Conservation (phyloP, 2,329 filamentous ascomycete species). For the Xylariaceae sp. region DNA sequence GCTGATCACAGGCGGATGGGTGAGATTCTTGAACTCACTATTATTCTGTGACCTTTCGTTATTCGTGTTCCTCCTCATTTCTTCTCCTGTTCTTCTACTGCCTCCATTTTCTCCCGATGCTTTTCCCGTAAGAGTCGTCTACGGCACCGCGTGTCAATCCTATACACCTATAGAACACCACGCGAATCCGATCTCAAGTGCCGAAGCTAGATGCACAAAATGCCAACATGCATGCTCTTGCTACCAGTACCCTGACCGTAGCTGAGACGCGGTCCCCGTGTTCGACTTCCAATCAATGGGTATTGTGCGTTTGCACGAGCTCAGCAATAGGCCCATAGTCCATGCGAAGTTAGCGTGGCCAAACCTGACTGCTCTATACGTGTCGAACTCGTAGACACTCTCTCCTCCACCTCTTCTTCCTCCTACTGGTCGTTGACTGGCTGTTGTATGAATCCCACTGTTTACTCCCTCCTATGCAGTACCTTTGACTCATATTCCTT, state of each 20-base stretch:
- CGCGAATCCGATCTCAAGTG: slow-evolving; percentile 6
- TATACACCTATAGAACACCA: slow-evolving; percentile 2
- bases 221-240: slow-evolving; percentile 8
- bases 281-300: slow-evolving; percentile 17
- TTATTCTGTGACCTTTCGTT: background rate
- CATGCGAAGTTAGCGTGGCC: slow-evolving; percentile 28
- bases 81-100: background rate
- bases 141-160: slow-evolving; percentile 9
- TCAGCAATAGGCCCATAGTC: slow-evolving; percentile 28
- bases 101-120: background rate
- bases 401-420: slow-evolving; percentile 22
- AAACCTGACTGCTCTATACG: slow-evolving; percentile 28
- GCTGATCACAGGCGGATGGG: background rate
- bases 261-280: background rate
- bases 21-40: slow-evolving; percentile 6
- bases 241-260: slow-evolving; percentile 8
- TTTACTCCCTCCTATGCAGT: slow-evolving; percentile 34
- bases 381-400: slow-evolving; percentile 28
- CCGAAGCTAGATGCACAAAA: slow-evolving; percentile 5
- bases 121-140: slow-evolving; percentile 3
- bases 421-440: slow-evolving; percentile 29
- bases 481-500: slow-evolving; percentile 45
- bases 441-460: slow-evolving; percentile 19
- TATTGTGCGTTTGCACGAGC: slow-evolving; percentile 23
- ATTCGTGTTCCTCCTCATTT: background rate